phyloP scores from a whole-genome alignment of 805 yeast species.

The Schizosaccharomyces octosporus region DNA sequence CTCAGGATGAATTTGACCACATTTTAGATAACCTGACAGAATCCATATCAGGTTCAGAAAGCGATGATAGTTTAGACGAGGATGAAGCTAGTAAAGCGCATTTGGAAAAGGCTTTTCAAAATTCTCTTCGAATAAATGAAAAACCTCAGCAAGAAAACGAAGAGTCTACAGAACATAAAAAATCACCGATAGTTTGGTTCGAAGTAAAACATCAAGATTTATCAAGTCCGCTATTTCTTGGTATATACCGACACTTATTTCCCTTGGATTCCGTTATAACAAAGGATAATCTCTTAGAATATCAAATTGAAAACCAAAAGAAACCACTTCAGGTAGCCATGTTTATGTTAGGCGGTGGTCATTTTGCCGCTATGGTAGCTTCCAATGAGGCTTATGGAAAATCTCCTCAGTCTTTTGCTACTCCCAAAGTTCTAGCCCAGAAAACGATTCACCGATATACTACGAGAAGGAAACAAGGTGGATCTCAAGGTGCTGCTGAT shows the following conservation, averaged over 20 bases:
- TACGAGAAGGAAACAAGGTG: slow-evolving; percentile 92
- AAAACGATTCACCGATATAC: slow-evolving; percentile 88
- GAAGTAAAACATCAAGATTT: background rate
- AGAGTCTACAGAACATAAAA: background rate
- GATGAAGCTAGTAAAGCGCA: slow-evolving; percentile 5
- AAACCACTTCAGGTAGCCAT: slow-evolving; percentile 31
- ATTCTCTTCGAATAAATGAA: background rate
- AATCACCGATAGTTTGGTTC: background rate
- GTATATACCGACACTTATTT: background rate
- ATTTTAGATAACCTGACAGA: slow-evolving; percentile 18
- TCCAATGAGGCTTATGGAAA: slow-evolving; percentile 34
- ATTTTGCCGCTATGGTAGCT: slow-evolving; percentile 85
- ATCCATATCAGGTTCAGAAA: slow-evolving; percentile 31
- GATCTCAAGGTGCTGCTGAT: slow-evolving; percentile 80
- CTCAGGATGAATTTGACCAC: slow-evolving; percentile 34
- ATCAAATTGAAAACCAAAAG: background rate
- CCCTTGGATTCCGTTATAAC: background rate
- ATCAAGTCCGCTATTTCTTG: background rate
- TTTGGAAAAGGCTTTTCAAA: background rate
- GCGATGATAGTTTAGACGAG: slow-evolving; percentile 17
- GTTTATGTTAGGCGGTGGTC: slow-evolving; percentile 92
- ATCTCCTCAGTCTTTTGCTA: slow-evolving; percentile 21
- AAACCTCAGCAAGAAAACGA: background rate
- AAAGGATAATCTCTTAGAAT: background rate
- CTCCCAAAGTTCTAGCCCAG: slow-evolving; percentile 33